Conservation (phyloP, 2,329 filamentous ascomycete genomes). For the Beauveria caledonica region DNA sequence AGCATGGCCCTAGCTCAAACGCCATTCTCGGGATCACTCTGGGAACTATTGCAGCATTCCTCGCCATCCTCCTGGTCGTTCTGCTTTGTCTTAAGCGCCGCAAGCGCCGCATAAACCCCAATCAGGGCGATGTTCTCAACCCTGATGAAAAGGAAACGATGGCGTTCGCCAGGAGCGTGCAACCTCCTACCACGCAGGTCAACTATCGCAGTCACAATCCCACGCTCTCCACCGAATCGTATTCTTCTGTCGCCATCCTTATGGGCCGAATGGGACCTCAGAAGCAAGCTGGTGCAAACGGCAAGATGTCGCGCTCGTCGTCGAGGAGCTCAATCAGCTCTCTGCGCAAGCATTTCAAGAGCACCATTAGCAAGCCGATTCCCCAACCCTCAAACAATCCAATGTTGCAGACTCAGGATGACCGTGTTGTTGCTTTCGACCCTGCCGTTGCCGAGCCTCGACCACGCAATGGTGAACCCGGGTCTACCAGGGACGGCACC, state of each 20-base stretch:
- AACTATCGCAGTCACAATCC: conserved; percentile 44
- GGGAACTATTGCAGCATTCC: conserved; percentile 69
- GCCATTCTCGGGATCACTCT: conserved; percentile 73
- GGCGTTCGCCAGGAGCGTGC: conserved; percentile 37
- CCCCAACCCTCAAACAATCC: conserved; percentile 33
- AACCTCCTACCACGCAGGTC: conserved; percentile 25
- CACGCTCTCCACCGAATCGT: conserved; percentile 47
- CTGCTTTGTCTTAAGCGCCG: conserved; percentile 56
- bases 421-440: conserved; percentile 33
- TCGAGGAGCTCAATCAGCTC: conserved; percentile 43
- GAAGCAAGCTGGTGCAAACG: conserved; percentile 33
- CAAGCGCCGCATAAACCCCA: conserved; percentile 32
- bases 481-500: conserved; percentile 32
- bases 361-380: conserved; percentile 53
- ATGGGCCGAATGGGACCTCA: conserved; percentile 52
- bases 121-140: conserved; percentile 35
- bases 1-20: conserved; percentile 32
- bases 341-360: conserved; percentile 55
- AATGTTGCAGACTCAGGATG: conserved; percentile 29
- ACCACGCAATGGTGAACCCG: conserved; percentile 23
- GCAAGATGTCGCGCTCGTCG: conserved; percentile 47
- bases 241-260: conserved; percentile 56
- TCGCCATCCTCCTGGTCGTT: conserved; percentile 61
- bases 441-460: conserved; percentile 27
- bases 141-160: conserved; percentile 52